Percentiles rank a stretch among this genome's conserved stretches.
phyloP scores from a whole-genome alignment of 2,329 filamentous ascomycete genomes.

The Clarireedia monteithiana region DNA sequence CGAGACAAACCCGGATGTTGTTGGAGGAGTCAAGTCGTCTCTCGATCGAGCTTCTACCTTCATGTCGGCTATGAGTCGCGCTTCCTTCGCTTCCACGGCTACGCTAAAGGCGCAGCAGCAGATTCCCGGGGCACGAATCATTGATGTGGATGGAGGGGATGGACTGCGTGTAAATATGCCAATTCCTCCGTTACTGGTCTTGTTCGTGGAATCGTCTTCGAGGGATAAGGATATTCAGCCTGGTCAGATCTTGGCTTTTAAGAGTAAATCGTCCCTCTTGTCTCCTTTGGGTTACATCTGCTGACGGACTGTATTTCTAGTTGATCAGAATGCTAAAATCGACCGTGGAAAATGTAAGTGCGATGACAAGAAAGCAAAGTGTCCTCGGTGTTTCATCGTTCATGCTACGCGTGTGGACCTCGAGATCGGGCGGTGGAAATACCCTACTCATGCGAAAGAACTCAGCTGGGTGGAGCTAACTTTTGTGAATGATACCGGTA shows the following conservation, averaged over 20 bases:
- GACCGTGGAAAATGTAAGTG: neutral
- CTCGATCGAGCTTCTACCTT: neutral
- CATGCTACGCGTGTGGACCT: neutral
- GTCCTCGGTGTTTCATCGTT: neutral
- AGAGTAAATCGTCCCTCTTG: neutral
- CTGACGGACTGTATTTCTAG: neutral
- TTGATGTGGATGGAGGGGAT: neutral
- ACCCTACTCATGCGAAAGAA: neutral
- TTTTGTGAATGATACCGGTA: neutral
- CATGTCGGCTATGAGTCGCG: neutral
- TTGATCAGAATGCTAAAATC: neutral
- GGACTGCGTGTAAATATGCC: neutral
- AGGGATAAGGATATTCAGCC: neutral
- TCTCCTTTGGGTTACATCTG: neutral
- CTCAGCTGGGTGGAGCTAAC: slow-evolving; percentile 1
- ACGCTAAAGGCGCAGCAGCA: neutral
- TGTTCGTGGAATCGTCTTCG: slow-evolving; percentile 3
- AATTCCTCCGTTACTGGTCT: neutral
- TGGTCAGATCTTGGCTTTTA: slow-evolving; percentile 3
- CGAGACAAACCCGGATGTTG: neutral
- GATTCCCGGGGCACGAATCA: neutral
- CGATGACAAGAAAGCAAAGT: neutral
- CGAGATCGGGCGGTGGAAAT: neutral
- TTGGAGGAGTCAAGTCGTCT: neutral
- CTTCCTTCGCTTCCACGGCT: neutral